Percentiles rank a stretch among this genome's conserved stretches.
These are phyloP conservation scores for Colletotrichum sublineola DNA, from an alignment of 2,329 filamentous ascomycete species.

Conservation along the genomic window DNA sequence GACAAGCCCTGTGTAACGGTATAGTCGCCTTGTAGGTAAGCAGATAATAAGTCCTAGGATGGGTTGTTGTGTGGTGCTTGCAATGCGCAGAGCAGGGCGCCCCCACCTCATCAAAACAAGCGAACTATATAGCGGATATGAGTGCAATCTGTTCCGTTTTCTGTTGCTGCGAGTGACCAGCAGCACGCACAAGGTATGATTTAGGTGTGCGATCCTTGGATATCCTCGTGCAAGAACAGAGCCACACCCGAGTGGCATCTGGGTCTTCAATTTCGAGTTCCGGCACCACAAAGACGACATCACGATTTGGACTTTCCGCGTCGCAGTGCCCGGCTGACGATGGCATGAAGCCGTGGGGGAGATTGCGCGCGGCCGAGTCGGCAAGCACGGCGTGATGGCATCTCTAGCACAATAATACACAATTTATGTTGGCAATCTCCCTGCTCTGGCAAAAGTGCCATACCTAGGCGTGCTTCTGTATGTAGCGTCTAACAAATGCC, in stretches of 20 bases:
- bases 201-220: not conserved
- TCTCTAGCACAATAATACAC: slow-evolving; percentile 14
- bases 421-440: slow-evolving; percentile 21
- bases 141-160: not conserved
- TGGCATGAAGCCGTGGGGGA: not conserved
- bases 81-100: not conserved
- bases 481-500: slow-evolving; percentile 2
- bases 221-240: not conserved
- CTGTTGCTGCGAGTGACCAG: slow-evolving; percentile 10
- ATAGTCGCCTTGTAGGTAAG: not conserved
- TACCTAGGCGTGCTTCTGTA: not conserved
- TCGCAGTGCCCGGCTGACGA: not conserved
- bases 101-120: slow-evolving; percentile 13
- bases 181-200: not conserved
- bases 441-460: slow-evolving; percentile 6
- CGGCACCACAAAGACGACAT: not conserved
- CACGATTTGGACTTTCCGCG: not conserved
- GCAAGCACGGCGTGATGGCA: not conserved
- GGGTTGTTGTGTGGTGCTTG: not conserved
- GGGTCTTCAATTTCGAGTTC: not conserved
- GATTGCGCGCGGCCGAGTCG: not conserved
- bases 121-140: not conserved
- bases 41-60: slow-evolving; percentile 9
- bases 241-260: not conserved
- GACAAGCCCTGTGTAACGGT: not conserved